Evolutionary conservation across 164 flowering plant genomes (phyloP).

Genomic region (Nelumbo lutea): DNA sequence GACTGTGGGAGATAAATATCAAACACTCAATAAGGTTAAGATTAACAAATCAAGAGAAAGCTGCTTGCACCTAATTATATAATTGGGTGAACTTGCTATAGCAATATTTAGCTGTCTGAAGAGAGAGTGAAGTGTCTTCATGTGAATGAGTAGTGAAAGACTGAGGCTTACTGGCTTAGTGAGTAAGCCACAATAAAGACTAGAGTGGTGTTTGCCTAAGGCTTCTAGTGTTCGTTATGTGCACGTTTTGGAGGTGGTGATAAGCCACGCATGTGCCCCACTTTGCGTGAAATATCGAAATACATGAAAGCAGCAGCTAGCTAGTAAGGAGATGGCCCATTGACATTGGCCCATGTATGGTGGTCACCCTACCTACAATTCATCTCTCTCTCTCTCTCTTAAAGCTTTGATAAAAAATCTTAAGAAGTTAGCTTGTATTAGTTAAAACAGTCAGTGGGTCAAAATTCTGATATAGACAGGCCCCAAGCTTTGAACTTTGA

Average conservation of each 20-base stretch:
- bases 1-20: too few species aligned
- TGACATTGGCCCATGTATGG: slow-evolving; percentile 16
- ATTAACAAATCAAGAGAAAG: too few species aligned
- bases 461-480: too few species aligned
- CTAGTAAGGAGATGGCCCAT: not conserved
- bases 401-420: too few species aligned
- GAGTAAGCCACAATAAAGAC: not conserved
- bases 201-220: too few species aligned
- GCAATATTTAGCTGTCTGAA: too few species aligned
- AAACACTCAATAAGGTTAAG: not conserved
- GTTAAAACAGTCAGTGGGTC: too few species aligned
- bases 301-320: not conserved
- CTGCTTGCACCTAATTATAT: not conserved
- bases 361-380: not conserved
- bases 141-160: not conserved
- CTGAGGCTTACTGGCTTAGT: too few species aligned
- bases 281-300: slow-evolving; percentile 12
- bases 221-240: slow-evolving; percentile 1
- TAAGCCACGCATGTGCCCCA: slow-evolving; percentile 14
- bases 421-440: too few species aligned
- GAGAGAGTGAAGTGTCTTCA: too few species aligned
- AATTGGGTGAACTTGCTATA: not conserved
- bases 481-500: too few species aligned
- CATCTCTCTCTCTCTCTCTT: too few species aligned
- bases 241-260: slow-evolving; percentile 8